These are phyloP conservation scores for Carallia pectinifolia DNA, from an alignment of 345 rosid genomes.

Conservation along the genomic window DNA sequence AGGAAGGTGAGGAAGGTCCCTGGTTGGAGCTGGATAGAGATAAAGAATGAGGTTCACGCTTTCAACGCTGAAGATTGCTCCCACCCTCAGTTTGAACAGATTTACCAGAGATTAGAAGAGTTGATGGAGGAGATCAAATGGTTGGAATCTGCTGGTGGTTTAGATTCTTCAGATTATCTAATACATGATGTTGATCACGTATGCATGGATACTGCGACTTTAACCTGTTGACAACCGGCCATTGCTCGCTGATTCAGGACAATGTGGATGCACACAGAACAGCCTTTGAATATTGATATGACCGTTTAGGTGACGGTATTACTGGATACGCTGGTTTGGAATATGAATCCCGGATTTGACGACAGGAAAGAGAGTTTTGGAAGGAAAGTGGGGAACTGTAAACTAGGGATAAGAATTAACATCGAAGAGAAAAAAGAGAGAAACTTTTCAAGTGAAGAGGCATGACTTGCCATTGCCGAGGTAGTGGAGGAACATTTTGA, in stretches of 20 bases:
- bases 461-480: no score
- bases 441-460: no score
- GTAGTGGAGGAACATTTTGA: no score
- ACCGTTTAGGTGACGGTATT: no score
- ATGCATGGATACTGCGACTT: not conserved
- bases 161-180: conserved; percentile 9
- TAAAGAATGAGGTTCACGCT: conserved; percentile 50
- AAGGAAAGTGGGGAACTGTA: no score
- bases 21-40: conserved; percentile 86
- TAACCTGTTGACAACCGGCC: not conserved
- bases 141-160: conserved; percentile 29
- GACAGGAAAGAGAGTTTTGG: no score
- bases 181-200: not conserved
- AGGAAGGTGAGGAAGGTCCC: conserved; percentile 74
- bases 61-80: conserved; percentile 67
- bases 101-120: conserved; percentile 43
- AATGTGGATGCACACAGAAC: no score
- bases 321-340: no score
- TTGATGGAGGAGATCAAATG: conserved; percentile 50
- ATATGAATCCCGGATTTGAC: no score
- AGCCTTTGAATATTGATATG: no score
- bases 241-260: not conserved
- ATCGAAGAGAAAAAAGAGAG: no score
- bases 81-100: conserved; percentile 44
- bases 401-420: no score